Evolutionary conservation across 352 stramenopile species (phyloP).

Genomic region (Pythium oligandrum): DNA sequence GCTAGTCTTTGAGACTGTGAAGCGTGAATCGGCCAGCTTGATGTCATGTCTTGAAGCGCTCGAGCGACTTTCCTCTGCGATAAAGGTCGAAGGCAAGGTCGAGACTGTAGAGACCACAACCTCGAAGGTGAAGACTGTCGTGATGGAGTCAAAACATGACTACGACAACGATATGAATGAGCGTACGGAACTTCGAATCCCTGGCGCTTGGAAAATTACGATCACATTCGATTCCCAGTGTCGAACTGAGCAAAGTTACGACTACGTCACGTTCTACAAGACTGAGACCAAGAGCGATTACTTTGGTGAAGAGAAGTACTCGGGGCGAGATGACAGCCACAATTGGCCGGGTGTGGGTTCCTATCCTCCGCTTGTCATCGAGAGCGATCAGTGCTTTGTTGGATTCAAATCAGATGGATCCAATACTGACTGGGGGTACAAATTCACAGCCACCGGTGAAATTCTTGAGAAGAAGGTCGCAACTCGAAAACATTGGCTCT

Average conservation of each 20-base stretch:
- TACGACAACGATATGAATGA: constrained; percentile 80
- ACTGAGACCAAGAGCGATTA: constrained; percentile 43
- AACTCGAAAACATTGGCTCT: constrained; percentile 58
- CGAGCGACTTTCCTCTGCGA: no score
- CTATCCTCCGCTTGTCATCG: constrained; percentile 66
- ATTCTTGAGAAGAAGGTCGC: constrained; percentile 58
- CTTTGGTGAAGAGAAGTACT: constrained; percentile 74
- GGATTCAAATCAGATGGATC: constrained; percentile 82
- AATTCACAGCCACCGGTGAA: constrained; percentile 65
- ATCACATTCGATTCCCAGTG: constrained; percentile 80
- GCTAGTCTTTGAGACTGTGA: no score
- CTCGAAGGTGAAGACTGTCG: constrained; percentile 39
- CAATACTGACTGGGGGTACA: constrained; percentile 82
- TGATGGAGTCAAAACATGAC: constrained; percentile 76
- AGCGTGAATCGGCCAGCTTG: no score
- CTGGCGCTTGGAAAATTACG: constrained; percentile 62
- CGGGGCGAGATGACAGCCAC: constrained; percentile 59
- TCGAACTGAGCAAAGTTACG: constrained; percentile 83
- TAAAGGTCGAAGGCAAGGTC: no score
- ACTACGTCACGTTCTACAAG: constrained; percentile 88
- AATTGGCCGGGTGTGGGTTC: constrained; percentile 78
- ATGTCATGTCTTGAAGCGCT: no score
- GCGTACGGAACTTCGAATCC: constrained; percentile 61
- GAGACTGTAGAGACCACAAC: constrained; percentile 35
- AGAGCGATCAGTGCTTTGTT: constrained; percentile 75